A percentile compares a stretch with the other conserved stretches of the same genome.
Evolutionary conservation across 352 stramenopile species (phyloP).

Genomic region (Globisporangium spinosum): DNA sequence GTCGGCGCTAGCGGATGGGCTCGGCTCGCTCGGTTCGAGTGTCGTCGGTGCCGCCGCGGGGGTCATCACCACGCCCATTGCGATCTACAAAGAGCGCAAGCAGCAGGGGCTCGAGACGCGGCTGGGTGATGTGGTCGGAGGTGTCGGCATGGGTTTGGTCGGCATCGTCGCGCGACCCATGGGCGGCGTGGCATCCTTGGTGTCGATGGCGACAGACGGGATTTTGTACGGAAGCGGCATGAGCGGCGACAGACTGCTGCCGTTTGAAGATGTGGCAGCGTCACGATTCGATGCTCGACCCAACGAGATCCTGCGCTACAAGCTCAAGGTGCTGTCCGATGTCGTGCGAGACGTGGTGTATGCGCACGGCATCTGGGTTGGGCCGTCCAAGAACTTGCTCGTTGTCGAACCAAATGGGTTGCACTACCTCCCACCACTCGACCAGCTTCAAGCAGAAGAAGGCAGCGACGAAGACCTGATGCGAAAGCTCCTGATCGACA

Average conservation of each 20-base stretch:
- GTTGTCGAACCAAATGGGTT: conserved; percentile 21
- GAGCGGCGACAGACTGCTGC: conserved; percentile 27
- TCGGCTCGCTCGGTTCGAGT: conserved; percentile 69
- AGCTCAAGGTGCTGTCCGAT: conserved; percentile 67
- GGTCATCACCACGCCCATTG: conserved; percentile 73
- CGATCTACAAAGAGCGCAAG: conserved; percentile 66
- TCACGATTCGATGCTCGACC: conserved; percentile 42
- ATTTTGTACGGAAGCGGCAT: conserved; percentile 61
- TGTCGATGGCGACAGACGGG: conserved; percentile 75
- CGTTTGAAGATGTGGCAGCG: conserved; percentile 26
- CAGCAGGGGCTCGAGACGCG: conserved; percentile 56
- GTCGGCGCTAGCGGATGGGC: conserved; percentile 54
- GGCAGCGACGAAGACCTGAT: conserved; percentile 23
- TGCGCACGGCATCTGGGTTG: conserved; percentile 62
- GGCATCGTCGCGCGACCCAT: conserved; percentile 77
- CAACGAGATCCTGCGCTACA: conserved; percentile 75
- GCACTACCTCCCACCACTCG: conserved; percentile 21
- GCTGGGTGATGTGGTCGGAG: conserved; percentile 60
- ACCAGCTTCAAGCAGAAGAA: conserved; percentile 16
- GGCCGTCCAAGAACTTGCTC: conserved; percentile 25
- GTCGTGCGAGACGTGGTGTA: conserved; percentile 49
- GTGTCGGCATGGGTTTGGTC: conserved; percentile 75
- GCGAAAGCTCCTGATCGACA: conserved; percentile 28
- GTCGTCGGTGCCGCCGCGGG: conserved; percentile 73
- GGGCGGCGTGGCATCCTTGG: conserved; percentile 69